phyloP scores from a whole-genome alignment of 306 rosid genomes.

The Abrus precatorius region DNA sequence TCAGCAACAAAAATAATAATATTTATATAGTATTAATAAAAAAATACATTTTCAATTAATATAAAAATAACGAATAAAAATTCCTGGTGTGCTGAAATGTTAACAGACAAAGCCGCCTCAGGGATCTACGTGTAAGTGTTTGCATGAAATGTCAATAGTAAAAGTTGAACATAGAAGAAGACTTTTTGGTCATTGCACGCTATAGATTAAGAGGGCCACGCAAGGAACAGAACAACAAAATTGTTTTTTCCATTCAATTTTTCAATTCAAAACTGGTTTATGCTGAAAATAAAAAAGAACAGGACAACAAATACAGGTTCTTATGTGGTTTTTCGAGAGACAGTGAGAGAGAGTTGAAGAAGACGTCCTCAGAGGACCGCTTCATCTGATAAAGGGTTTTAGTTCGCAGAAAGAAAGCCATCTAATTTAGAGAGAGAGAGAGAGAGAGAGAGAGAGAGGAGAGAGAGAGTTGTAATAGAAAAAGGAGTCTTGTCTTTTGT shows the following conservation, averaged over 20 bases:
- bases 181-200: conserved; percentile 61
- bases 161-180: conserved; percentile 38
- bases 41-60: neutral
- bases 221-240: conserved; percentile 39
- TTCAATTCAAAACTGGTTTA: conserved; percentile 37
- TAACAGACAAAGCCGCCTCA: conserved; percentile 39
- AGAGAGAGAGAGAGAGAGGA: neutral
- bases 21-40: too few species aligned
- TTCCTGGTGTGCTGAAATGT: neutral
- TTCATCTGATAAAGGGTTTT: conserved; percentile 45
- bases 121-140: conserved; percentile 63
- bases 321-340: conserved; percentile 45
- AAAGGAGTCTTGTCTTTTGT: conserved; percentile 49
- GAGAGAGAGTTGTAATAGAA: conserved; percentile 27
- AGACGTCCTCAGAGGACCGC: conserved; percentile 55
- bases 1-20: neutral
- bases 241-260: conserved; percentile 32
- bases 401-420: conserved; percentile 59
- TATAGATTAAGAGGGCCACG: conserved; percentile 12
- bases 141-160: conserved; percentile 68
- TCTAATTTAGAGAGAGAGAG: conserved; percentile 29
- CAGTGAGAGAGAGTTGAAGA: conserved; percentile 41
- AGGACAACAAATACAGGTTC: conserved; percentile 28
- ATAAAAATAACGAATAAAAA: neutral
- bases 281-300: conserved; percentile 6